Conservation (phyloP, 306 rosid genomes). For the Malus fusca region DNA sequence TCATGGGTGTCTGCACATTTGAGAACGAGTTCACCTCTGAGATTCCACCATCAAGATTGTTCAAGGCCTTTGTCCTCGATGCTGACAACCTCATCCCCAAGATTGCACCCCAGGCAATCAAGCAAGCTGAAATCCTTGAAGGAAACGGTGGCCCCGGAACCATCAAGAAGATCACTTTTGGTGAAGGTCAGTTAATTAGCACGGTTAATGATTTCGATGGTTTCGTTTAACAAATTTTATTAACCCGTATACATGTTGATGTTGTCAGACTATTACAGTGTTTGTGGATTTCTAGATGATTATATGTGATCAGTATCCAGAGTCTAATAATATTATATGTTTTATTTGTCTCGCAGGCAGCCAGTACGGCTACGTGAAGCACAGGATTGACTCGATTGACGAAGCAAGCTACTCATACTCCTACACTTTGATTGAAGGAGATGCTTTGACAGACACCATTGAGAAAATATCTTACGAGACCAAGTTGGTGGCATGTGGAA, state of each 20-base stretch:
- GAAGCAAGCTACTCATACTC: constrained; percentile 15
- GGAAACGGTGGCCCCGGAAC: constrained; percentile 70
- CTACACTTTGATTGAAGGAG: constrained; percentile 45
- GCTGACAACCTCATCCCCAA: constrained; percentile 48
- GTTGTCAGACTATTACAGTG: no score
- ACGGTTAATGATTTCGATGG: background rate
- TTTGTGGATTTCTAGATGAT: background rate
- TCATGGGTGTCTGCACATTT: constrained; percentile 39
- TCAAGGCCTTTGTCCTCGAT: constrained; percentile 65
- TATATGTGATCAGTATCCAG: background rate
- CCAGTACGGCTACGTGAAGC: constrained; percentile 24
- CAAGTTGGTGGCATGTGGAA: constrained; percentile 30
- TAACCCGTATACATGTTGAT: background rate
- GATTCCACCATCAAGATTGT: constrained; percentile 33
- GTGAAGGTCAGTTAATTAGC: constrained; percentile 20
- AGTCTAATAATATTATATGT: no score
- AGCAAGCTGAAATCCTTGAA: constrained; percentile 36
- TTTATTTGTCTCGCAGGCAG: constrained; percentile 16
- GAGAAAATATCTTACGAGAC: constrained; percentile 40
- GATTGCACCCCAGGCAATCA: constrained; percentile 40
- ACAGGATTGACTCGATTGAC: constrained; percentile 31
- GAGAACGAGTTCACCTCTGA: constrained; percentile 31
- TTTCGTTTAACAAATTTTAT: background rate
- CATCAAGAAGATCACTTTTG: constrained; percentile 46
- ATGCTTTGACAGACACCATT: constrained; percentile 18